These are phyloP conservation scores for Solanum raphanifolium DNA, from an alignment of 257 asterid species.

Conservation along the genomic window DNA sequence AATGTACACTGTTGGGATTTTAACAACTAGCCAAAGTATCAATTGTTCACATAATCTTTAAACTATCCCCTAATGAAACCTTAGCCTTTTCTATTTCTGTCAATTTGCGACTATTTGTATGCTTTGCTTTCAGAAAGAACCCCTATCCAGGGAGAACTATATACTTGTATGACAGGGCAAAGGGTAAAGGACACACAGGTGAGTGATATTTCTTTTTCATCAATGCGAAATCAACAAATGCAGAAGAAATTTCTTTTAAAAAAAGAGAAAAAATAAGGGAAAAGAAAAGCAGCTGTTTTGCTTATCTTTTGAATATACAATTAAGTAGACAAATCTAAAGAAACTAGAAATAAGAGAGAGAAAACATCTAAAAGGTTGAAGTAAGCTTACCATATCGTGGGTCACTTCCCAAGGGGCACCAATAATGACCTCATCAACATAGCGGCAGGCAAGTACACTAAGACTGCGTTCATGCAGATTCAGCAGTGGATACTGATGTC, in stretches of 20 bases:
- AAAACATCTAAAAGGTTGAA: background rate
- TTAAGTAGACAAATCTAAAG: background rate
- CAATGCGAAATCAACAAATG: background rate
- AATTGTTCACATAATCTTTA: background rate
- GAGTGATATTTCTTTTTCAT: background rate
- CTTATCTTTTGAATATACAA: background rate
- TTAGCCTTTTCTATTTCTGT: background rate
- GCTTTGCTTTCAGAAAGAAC: background rate
- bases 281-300: background rate
- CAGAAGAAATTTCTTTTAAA: background rate
- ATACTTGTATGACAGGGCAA: background rate
- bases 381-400: slow-evolving; percentile 54
- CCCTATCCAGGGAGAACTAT: background rate
- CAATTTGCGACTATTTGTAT: background rate
- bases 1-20: background rate
- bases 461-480: slow-evolving; percentile 90
- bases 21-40: background rate
- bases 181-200: background rate
- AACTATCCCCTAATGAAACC: background rate
- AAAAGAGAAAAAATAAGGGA: background rate
- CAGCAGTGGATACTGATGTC: slow-evolving; percentile 69
- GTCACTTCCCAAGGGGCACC: slow-evolving; percentile 92
- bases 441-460: slow-evolving; percentile 82
- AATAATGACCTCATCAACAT: slow-evolving; percentile 90
- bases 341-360: background rate